Conservation (phyloP, 345 rosid genomes). For the Eucalyptus regnans region DNA sequence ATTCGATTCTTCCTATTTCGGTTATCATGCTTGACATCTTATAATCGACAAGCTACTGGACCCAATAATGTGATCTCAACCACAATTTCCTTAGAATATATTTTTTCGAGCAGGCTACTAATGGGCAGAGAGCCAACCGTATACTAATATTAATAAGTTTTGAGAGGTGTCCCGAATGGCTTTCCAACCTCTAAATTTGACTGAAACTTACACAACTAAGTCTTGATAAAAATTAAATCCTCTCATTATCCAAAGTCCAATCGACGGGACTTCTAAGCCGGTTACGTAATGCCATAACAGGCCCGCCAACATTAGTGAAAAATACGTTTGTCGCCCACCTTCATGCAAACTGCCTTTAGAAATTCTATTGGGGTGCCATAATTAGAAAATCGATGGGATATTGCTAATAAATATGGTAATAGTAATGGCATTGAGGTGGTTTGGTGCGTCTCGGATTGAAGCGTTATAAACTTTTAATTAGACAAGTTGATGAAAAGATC, state of each 20-base stretch:
- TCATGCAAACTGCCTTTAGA: neutral
- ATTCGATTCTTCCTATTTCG: neutral
- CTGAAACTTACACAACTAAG: neutral
- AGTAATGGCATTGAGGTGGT: neutral
- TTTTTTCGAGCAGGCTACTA: neutral
- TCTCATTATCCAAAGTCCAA: neutral
- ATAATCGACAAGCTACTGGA: neutral
- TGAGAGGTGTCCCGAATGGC: neutral
- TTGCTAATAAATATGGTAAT: neutral
- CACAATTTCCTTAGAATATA: neutral
- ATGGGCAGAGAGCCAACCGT: neutral
- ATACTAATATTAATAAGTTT: neutral
- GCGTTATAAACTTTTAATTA: neutral
- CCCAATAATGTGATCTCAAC: neutral
- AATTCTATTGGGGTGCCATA: neutral
- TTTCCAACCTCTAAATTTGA: neutral
- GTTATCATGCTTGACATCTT: neutral
- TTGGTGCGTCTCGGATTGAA: neutral
- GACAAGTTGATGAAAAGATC: neutral
- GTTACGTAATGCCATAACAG: neutral
- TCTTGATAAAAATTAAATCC: neutral
- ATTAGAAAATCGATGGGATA: neutral
- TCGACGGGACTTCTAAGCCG: neutral
- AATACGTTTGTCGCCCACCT: neutral
- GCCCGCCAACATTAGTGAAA: neutral